Conservation (phyloP, 306 rosid genomes). For the Sechiopsis laciniata region DNA sequence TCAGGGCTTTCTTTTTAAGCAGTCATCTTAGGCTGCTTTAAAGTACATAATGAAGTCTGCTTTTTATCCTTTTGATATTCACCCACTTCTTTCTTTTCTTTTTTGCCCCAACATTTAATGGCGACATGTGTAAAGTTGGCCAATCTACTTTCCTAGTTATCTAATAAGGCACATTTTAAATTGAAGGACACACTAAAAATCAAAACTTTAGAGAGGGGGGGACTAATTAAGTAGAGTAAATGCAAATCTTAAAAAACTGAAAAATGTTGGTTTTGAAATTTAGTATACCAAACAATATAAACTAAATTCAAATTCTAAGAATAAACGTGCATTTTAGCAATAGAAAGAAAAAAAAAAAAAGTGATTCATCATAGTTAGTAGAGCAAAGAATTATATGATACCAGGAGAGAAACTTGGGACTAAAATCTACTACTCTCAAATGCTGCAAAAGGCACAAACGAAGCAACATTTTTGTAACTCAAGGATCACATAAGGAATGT, state of each 20-base stretch:
- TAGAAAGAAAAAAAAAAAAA: too few relatives aligned
- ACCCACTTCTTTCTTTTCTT: not conserved
- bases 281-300: too few relatives aligned
- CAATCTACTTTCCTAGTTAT: not conserved
- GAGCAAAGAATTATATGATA: too few relatives aligned
- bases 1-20: slow-evolving; percentile 24
- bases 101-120: not conserved
- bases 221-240: too few relatives aligned
- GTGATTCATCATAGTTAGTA: too few relatives aligned
- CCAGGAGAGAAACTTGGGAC: not conserved
- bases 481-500: slow-evolving; percentile 12
- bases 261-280: too few relatives aligned
- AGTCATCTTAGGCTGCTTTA: slow-evolving; percentile 26
- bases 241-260: too few relatives aligned
- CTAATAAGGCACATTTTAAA: too few relatives aligned
- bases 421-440: slow-evolving; percentile 20
- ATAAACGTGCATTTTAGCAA: too few relatives aligned
- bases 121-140: slow-evolving; percentile 3
- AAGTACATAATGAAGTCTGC: not conserved
- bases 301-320: too few relatives aligned
- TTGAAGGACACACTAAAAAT: too few relatives aligned
- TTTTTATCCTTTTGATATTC: not conserved
- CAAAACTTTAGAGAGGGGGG: too few relatives aligned
- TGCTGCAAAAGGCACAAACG: slow-evolving; percentile 14
- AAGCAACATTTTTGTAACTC: slow-evolving; percentile 16